Base-by-base conservation (phyloP, 768 basidiomycete genomes). In the Phlebiopsis flavidoalba region DNA sequence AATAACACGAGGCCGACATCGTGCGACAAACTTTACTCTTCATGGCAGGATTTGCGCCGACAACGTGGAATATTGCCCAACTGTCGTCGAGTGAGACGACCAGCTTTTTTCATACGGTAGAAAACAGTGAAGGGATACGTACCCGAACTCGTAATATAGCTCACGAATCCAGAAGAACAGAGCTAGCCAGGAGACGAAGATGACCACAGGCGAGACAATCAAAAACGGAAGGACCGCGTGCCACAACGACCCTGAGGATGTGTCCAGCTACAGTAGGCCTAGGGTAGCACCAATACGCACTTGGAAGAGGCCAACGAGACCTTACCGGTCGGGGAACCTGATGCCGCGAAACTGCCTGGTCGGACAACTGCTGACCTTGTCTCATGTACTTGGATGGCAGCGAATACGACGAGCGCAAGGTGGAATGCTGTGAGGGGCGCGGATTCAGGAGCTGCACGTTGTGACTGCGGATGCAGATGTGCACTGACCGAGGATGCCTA, bases 1-100 rank as follows among this genome's bases (percentile, higher is more conserved):
- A 35, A 19, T 17, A 10, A 53, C 21, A 36, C 26, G 24, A 54
- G 31, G 22, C 21, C 11, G 47, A 33, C 37, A 35, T 55, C 22
- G 36, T 7, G 22, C 48, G 49, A 22, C 56, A 51, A 15, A 71
- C 84, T 60, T n/a, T 63, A 91, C 92, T 82, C 75, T 93, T 93
- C 83, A 90, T 86, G 66, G 80, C 87, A 10, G 89, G 88, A 66
- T 92, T 90, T 37, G 92, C 92, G 35, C 91, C 91, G 21, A 93
- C 91, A 37, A 90, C 85, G 68, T 93, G 92, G 77, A 94, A 94
- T 68, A 94, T 89, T 45, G 89, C 91, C 93, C 92, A 94, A 48
- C 91, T 93, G 63, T 14, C 12, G 49, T 8, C 36, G 35, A 21
- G 55, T 46, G 51, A 58, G 5, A 33, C 26, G 40, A 11, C 35